A percentile compares a stretch with the other conserved stretches of the same genome.
phyloP scores from a whole-genome alignment of 2,329 filamentous ascomycete species.

The Aspergillus piperis region DNA sequence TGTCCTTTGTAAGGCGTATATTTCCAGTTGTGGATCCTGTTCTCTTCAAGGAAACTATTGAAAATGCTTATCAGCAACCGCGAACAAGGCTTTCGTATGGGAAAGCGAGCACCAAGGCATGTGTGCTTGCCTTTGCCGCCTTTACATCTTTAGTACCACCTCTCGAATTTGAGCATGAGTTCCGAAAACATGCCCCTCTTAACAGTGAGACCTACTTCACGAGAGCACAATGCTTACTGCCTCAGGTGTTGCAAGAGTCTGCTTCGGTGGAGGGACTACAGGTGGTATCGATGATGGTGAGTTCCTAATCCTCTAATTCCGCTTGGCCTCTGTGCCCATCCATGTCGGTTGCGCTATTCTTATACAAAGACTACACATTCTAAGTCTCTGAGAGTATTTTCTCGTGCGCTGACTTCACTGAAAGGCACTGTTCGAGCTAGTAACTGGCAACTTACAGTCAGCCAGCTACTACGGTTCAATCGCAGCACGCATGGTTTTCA shows the following conservation, averaged over 20 bases:
- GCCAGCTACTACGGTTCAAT: conserved; percentile 49
- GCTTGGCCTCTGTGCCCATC: no score
- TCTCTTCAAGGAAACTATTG: conserved; percentile 51
- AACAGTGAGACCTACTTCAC: conserved; percentile 46
- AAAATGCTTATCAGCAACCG: conserved; percentile 45
- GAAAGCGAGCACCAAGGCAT: conserved; percentile 46
- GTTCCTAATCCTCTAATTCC: conserved; percentile 20
- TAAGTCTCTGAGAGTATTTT: neutral
- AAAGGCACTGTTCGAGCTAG: conserved; percentile 48
- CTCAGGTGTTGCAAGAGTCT: conserved; percentile 47
- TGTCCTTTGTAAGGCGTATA: conserved; percentile 43
- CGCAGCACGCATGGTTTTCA: conserved; percentile 52
- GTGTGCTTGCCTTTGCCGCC: conserved; percentile 53
- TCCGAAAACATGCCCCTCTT: conserved; percentile 22
- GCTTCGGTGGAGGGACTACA: conserved; percentile 49
- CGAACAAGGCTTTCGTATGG: conserved; percentile 21
- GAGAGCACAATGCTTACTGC: conserved; percentile 47
- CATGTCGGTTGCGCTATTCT: neutral
- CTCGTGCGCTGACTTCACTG: neutral
- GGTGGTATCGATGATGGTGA: conserved; percentile 52
- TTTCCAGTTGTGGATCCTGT: conserved; percentile 54
- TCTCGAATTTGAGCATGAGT: conserved; percentile 15
- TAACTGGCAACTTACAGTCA: conserved; percentile 51
- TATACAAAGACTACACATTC: neutral
- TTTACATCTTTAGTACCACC: conserved; percentile 35